phyloP scores from a whole-genome alignment of 2,329 filamentous ascomycete genomes.

The Fusarium sp. region DNA sequence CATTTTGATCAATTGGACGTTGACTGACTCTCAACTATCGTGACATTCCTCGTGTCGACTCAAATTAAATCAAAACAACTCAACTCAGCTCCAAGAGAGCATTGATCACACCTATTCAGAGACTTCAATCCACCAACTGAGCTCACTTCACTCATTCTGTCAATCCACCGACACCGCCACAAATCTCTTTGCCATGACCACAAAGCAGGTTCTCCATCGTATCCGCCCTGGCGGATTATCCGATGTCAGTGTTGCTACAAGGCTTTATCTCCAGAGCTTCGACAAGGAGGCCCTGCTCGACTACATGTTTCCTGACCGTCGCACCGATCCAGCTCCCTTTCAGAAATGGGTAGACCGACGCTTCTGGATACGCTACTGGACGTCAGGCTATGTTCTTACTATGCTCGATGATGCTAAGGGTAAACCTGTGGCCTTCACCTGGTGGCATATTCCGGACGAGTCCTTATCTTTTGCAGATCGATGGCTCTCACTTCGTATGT shows the following conservation, averaged over 20 bases:
- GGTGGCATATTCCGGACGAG: slow-evolving; percentile 49
- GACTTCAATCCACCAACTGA: neutral
- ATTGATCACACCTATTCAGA: neutral
- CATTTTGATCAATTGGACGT: neutral
- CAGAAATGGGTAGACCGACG: slow-evolving; percentile 41
- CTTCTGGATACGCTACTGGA: slow-evolving; percentile 51
- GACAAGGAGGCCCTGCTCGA: slow-evolving; percentile 47
- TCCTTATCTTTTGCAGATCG: slow-evolving; percentile 46
- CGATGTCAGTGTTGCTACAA: slow-evolving; percentile 45
- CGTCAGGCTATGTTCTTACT: slow-evolving; percentile 47
- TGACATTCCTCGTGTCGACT: neutral
- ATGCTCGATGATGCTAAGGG: slow-evolving; percentile 39
- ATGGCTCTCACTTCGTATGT: slow-evolving; percentile 50
- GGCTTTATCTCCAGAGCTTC: slow-evolving; percentile 49
- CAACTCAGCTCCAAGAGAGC: neutral
- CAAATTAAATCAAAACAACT: neutral
- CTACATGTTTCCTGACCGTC: slow-evolving; percentile 48
- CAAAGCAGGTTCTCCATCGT: slow-evolving; percentile 31
- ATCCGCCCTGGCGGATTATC: slow-evolving; percentile 49
- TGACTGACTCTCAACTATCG: neutral
- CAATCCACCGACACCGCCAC: neutral
- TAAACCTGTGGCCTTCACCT: slow-evolving; percentile 48
- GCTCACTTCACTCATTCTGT: neutral
- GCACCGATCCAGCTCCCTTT: slow-evolving; percentile 36
- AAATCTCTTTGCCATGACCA: slow-evolving; percentile 18